These are phyloP conservation scores for Eucalyptus curtisii DNA, from an alignment of 345 rosid genomes.

Conservation along the genomic window DNA sequence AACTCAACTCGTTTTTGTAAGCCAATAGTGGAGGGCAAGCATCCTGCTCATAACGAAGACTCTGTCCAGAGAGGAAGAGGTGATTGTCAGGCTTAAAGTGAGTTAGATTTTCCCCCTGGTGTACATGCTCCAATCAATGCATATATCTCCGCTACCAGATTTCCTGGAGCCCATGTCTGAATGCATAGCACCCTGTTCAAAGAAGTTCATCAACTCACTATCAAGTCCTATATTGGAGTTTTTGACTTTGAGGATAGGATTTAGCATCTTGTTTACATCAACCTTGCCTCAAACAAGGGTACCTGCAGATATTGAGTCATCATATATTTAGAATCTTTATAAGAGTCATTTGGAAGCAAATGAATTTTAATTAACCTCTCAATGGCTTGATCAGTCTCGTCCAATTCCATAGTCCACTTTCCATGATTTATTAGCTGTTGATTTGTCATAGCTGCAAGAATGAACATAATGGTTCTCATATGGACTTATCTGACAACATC, in stretches of 20 bases:
- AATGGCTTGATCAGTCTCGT: slow-evolving; percentile 93
- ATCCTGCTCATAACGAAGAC: not conserved
- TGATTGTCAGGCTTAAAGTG: not conserved
- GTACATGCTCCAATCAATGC: not conserved
- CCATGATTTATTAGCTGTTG: slow-evolving; percentile 68
- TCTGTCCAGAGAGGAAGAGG: not conserved
- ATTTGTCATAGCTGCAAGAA: slow-evolving; percentile 71
- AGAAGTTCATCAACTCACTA: not conserved
- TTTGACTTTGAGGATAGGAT: not conserved
- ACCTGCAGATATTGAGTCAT: not conserved
- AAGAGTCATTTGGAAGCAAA: not conserved
- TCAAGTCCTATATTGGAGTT: not conserved
- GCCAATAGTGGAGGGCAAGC: not conserved
- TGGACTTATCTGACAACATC: not conserved
- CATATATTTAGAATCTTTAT: not conserved
- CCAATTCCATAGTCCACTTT: slow-evolving; percentile 47
- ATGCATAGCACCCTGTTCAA: not conserved
- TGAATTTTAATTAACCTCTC: slow-evolving; percentile 71
- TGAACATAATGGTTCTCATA: not conserved
- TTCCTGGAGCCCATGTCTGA: not conserved
- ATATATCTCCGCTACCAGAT: not conserved
- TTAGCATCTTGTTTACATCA: not conserved
- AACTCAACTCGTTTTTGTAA: not conserved
- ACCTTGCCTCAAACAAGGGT: not conserved
- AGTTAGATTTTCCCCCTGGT: not conserved